Base-by-base conservation (phyloP, 148 eudicot genomes). In the Cornus suecica region DNA sequence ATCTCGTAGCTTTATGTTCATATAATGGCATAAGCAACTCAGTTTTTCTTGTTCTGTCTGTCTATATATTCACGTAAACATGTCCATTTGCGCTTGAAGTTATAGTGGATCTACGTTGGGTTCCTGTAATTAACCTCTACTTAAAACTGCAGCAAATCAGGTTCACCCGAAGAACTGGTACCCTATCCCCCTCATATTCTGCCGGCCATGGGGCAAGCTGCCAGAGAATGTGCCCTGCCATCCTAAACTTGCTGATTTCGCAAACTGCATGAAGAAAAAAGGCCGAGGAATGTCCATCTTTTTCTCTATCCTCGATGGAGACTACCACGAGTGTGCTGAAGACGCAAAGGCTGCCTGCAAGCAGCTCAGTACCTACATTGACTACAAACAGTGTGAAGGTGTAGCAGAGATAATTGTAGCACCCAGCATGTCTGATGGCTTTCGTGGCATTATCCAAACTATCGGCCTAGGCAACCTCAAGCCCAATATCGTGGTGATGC, bases 101-200 rank as follows among this genome's bases (percentile, higher is more conserved):
- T 58, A 20, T 58, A n/a, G 24, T n/a, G 24, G 26, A 34, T 67
- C 30, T 76, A n/a, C 20, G 8, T 61, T 76, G 29, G 8, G 52
- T 61, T 24, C 54, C 15, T 48, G 54, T 48, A 48, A 66, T 71
- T 56, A 63, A 66, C 30, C 23, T 66, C 41, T 54, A 26, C 62
- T 73, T 63, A 32, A 72, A 14, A 34, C 78, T 84, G 81, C 92
- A 95, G 99, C 99, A 74, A 92, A 81, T 82, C 92, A 93, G 70
- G 99, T 95, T 76, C 99, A 95, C 77, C 94, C 99, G 15, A 95
- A 95, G 87, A 95, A 95, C 72, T 95, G 99, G 99, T 95, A 95
- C 64, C 99, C 99, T 22, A 95, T 95, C 60, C 99, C 99, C 27
- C 91, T 95, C 48, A 83, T 95, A 65, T 95, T 95, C 88, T 95